phyloP scores from a whole-genome alignment of 495 filamentous ascomycete species.

The Cairneyella variabilis region DNA sequence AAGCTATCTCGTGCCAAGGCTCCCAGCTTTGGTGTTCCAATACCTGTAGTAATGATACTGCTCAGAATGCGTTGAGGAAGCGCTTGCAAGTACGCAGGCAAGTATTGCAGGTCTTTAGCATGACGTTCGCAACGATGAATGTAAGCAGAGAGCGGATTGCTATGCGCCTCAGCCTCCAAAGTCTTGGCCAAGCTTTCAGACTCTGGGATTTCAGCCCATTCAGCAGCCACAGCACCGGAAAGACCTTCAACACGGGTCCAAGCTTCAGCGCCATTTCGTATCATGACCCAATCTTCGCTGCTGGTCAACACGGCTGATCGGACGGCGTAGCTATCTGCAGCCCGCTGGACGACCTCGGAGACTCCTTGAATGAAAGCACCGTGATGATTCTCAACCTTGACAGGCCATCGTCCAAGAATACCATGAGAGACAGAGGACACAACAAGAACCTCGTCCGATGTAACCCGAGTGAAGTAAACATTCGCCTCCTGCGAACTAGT shows the following conservation, averaged over 20 bases:
- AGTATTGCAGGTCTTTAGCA: conserved; percentile 66
- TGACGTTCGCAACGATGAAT: conserved; percentile 84
- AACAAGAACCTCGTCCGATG: conserved; percentile 64
- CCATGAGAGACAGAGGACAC: conserved; percentile 75
- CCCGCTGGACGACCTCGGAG: conserved; percentile 75
- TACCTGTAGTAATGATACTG: conserved; percentile 59
- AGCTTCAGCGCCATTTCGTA: conserved; percentile 72
- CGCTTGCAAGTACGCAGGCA: conserved; percentile 68
- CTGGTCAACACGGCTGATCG: conserved; percentile 67
- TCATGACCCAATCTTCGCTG: conserved; percentile 74
- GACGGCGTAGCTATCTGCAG: conserved; percentile 64
- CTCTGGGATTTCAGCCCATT: conserved; percentile 70
- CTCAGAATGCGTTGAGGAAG: conserved; percentile 63
- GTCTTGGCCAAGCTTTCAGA: conserved; percentile 72
- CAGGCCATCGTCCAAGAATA: conserved; percentile 67
- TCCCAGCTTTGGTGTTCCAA: conserved; percentile 37
- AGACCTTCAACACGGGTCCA: conserved; percentile 85
- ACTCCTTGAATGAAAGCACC: conserved; percentile 56
- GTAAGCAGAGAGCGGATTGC: conserved; percentile 74
- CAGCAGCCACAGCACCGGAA: conserved; percentile 67
- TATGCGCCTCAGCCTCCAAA: conserved; percentile 81
- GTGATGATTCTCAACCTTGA: conserved; percentile 35
- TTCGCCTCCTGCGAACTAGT: conserved; percentile 72
- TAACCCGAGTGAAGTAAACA: conserved; percentile 82
- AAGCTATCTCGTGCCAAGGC: conserved; percentile 68